Percentiles rank a stretch among this genome's conserved stretches.
Conservation (phyloP, 257 asterid species). For the Vinca minor region DNA sequence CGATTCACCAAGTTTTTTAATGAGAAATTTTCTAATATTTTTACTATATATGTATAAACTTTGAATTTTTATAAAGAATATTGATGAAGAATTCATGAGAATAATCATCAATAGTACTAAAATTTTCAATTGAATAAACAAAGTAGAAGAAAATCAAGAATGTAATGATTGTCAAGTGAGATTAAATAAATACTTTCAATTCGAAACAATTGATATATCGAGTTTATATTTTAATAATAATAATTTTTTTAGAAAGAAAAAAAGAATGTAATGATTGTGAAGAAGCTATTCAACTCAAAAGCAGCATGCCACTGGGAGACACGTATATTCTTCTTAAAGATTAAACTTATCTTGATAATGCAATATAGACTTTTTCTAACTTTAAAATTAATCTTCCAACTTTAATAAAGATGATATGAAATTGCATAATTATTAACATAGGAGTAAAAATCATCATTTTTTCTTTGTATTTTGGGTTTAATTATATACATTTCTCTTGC, state of each 20-base stretch:
- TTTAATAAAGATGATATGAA: conserved; percentile 27
- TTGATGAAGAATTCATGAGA: neutral
- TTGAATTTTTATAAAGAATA: neutral
- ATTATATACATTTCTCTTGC: neutral
- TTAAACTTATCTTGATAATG: conserved; percentile 22
- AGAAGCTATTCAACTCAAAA: conserved; percentile 13
- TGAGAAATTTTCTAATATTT: neutral
- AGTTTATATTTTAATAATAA: too few species aligned
- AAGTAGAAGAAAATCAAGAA: conserved; percentile 13
- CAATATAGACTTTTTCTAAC: neutral
- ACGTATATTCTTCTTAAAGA: conserved; percentile 5
- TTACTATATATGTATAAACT: too few species aligned
- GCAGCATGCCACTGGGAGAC: conserved; percentile 14
- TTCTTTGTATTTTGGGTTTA: neutral
- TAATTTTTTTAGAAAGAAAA: conserved; percentile 1
- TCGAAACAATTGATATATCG: too few species aligned
- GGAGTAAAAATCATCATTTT: conserved; percentile 2
- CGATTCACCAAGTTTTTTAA: conserved; percentile 9
- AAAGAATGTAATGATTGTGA: conserved; percentile 23
- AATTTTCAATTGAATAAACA: conserved; percentile 7
- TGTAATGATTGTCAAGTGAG: conserved; percentile 22
- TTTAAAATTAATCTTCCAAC: conserved; percentile 12
- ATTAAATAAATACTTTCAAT: too few species aligned
- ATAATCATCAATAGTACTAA: neutral
- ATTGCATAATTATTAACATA: conserved; percentile 19